Evolutionary conservation across 768 basidiomycete species (phyloP), one percentile per base, ranked within the genome.

Genomic region (Pleurotus eryngii): DNA sequence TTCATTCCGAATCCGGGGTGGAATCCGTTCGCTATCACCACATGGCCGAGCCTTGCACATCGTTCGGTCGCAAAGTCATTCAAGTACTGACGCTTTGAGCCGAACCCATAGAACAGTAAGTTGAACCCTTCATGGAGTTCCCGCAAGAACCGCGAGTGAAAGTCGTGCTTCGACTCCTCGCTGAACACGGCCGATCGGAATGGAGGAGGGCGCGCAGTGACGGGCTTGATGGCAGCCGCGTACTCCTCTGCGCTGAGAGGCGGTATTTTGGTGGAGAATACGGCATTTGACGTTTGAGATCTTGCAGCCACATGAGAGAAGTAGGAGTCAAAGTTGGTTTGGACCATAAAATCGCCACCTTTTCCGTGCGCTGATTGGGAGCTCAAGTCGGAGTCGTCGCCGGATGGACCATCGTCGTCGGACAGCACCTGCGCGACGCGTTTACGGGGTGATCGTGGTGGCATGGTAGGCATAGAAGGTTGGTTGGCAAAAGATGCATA

Each of bases 111-210:
- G 69, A 92, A 86, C 17, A 95, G 70, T 45, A 98, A 73, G 69
- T 92, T 95, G 77, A 94, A 98, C 1, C 93, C 95, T 67, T 87
- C 82, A 2, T 76, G 74, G 22, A 98, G 78, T 69, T 98, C 93
- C 59, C 77, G 74, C 45, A 81, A 71, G 68, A 88, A 89, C 43
- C 85, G 81, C 20, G 77, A 72, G 64, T 89, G 86, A 15, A 82
- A 72, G 4, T 68, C 61, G 37, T 70, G 63, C 65, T 74, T 65
- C 54, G 69, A 58, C 22, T 70, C 53, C 49, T 71, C 68, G 56
- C 67, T 59, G 38, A 75, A 59, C 42, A 78, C 67, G 46, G 56
- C 64, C 7, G 75, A 72, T 49, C 74, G 64, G 18, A 77, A 63
- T n/a, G 66, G 61, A 17, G 67, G 67, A 12, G 72, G 57, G 7